These are phyloP conservation scores for Microthlaspi erraticum DNA, from an alignment of 345 rosid genomes.

Conservation along the genomic window DNA sequence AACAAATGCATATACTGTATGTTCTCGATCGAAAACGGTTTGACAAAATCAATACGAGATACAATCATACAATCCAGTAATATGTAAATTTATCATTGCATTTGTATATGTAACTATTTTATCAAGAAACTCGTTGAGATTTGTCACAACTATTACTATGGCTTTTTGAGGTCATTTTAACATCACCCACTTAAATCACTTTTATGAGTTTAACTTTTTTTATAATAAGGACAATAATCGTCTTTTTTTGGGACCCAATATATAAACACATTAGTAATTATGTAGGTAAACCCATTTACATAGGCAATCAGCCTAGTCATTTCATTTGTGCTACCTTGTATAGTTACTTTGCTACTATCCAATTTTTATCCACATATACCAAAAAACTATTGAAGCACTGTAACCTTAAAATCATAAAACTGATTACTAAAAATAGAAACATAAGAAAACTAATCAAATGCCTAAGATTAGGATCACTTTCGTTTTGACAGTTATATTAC, in stretches of 20 bases:
- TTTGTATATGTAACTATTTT: not conserved
- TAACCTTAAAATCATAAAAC: not conserved
- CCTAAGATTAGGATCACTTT: not conserved
- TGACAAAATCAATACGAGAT: no score
- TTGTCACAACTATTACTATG: not conserved
- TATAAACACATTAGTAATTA: no score
- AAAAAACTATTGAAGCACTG: not conserved
- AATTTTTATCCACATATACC: no score
- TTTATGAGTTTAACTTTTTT: not conserved
- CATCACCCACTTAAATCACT: not conserved
- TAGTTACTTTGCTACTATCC: no score
- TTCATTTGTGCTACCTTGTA: no score
- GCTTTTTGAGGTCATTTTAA: not conserved
- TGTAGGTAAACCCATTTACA: not conserved
- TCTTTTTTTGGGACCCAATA: not conserved
- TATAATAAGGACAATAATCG: constrained; percentile 6
- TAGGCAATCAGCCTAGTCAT: no score
- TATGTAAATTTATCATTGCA: not conserved
- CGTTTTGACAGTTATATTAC: not conserved
- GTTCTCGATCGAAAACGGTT: no score
- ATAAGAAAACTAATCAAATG: not conserved
- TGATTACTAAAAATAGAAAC: not conserved
- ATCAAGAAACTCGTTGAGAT: not conserved
- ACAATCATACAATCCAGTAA: not conserved
- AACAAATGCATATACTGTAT: not conserved